Conservation (phyloP, 2,329 filamentous ascomycete genomes). For the Chrysosporium keratinophilum region DNA sequence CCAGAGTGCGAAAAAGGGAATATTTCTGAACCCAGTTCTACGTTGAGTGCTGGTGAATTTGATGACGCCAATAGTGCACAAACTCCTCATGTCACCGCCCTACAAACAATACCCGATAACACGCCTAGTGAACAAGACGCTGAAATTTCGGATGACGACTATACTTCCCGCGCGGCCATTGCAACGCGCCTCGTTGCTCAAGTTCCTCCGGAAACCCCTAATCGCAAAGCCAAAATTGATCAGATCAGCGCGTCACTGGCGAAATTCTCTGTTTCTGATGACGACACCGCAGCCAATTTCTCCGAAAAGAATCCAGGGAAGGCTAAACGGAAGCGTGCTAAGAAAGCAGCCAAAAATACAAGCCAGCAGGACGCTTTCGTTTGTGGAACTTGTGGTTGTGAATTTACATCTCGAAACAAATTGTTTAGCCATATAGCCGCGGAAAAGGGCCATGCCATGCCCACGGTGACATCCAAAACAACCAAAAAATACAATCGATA, state of each 20-base stretch:
- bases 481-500: background rate
- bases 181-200: constrained; percentile 29
- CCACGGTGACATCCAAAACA: constrained; percentile 14
- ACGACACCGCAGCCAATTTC: background rate
- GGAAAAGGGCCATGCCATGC: constrained; percentile 54
- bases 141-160: constrained; percentile 24
- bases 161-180: constrained; percentile 35
- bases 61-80: background rate
- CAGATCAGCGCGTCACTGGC: constrained; percentile 15
- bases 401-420: constrained; percentile 62
- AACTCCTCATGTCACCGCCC: background rate
- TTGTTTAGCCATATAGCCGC: constrained; percentile 61
- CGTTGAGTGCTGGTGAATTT: background rate
- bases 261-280: constrained; percentile 9
- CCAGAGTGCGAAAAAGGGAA: background rate
- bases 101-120: background rate
- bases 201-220: constrained; percentile 8
- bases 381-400: constrained; percentile 68
- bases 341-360: constrained; percentile 36
- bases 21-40: background rate
- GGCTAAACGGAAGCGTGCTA: constrained; percentile 45
- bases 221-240: constrained; percentile 15
- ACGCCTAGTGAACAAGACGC: constrained; percentile 16
- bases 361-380: constrained; percentile 41
- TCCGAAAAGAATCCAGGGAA: constrained; percentile 37